A percentile compares a stretch with the other conserved stretches of the same genome.
Conservation (phyloP, 768 basidiomycete species). For the Obba rivulosa region DNA sequence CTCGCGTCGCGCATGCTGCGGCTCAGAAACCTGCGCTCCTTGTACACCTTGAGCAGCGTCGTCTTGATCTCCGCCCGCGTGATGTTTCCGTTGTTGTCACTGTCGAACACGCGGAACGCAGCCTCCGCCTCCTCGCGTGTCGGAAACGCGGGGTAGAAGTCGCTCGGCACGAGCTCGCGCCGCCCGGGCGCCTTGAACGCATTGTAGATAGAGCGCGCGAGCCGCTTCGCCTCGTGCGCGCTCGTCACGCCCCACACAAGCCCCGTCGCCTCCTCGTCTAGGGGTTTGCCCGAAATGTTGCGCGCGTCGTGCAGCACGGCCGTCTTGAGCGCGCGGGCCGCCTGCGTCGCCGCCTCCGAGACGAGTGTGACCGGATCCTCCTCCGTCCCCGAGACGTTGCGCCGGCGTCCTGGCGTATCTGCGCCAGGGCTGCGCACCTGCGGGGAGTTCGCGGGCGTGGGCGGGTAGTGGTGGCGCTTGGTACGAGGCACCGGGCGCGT, state of each 20-base stretch:
- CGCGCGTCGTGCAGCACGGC: slow-evolving; percentile 74
- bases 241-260: slow-evolving; percentile 52
- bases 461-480: slow-evolving; percentile 38
- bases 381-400: slow-evolving; percentile 14
- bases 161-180: slow-evolving; percentile 56
- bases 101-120: slow-evolving; percentile 74
- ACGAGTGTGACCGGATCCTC: slow-evolving; percentile 39
- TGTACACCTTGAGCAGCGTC: slow-evolving; percentile 64
- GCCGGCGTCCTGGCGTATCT: not conserved
- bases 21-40: slow-evolving; percentile 70
- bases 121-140: slow-evolving; percentile 49
- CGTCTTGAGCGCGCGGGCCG: slow-evolving; percentile 62
- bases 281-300: slow-evolving; percentile 50
- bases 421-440: slow-evolving; percentile 5
- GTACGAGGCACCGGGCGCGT: no score
- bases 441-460: slow-evolving; percentile 13
- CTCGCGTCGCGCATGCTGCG: slow-evolving; percentile 75
- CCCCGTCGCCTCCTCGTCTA: slow-evolving; percentile 31
- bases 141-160: slow-evolving; percentile 66
- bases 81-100: slow-evolving; percentile 72
- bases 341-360: slow-evolving; percentile 29
- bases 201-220: slow-evolving; percentile 62
- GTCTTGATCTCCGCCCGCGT: slow-evolving; percentile 72
- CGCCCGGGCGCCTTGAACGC: slow-evolving; percentile 53
- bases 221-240: slow-evolving; percentile 65